Evolutionary conservation across 2,329 filamentous ascomycete species (phyloP).

Genomic region (Botrytis deweyae): DNA sequence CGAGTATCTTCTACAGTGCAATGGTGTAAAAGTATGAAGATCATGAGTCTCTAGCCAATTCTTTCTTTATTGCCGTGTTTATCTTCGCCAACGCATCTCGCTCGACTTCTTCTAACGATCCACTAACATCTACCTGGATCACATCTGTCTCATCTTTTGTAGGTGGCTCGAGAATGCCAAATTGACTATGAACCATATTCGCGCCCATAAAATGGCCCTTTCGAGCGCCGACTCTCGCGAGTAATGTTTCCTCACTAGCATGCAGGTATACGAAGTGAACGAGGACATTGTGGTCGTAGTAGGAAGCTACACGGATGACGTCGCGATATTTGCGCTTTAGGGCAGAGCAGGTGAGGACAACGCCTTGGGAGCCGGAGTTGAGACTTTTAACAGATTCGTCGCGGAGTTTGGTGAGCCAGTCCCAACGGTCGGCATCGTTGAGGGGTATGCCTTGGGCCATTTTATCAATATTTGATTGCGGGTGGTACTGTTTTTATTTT

Average conservation of each 20-base stretch:
- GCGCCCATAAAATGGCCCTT: slow-evolving; percentile 94
- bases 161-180: slow-evolving; percentile 83
- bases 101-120: slow-evolving; percentile 58
- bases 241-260: slow-evolving; percentile 71
- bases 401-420: slow-evolving; percentile 83
- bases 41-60: slow-evolving; percentile 24
- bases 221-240: slow-evolving; percentile 71
- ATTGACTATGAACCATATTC: slow-evolving; percentile 91
- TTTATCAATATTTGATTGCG: slow-evolving; percentile 79
- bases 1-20: neutral
- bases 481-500: slow-evolving; percentile 60
- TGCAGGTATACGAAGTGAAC: slow-evolving; percentile 93
- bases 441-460: slow-evolving; percentile 83
- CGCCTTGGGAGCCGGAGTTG: slow-evolving; percentile 58
- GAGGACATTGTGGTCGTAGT: slow-evolving; percentile 68
- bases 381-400: slow-evolving; percentile 62
- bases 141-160: slow-evolving; percentile 68
- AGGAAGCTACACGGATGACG: slow-evolving; percentile 77
- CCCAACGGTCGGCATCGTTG: slow-evolving; percentile 93
- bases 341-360: slow-evolving; percentile 95
- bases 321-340: slow-evolving; percentile 97
- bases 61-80: slow-evolving; percentile 27
- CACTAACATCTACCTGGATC: slow-evolving; percentile 67
- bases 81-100: slow-evolving; percentile 58
- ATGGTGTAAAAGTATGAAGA: neutral